A percentile compares a stretch with the other conserved stretches of the same genome.
Conservation (phyloP, 2,329 filamentous ascomycete species). For the Hypoxylon sp. region DNA sequence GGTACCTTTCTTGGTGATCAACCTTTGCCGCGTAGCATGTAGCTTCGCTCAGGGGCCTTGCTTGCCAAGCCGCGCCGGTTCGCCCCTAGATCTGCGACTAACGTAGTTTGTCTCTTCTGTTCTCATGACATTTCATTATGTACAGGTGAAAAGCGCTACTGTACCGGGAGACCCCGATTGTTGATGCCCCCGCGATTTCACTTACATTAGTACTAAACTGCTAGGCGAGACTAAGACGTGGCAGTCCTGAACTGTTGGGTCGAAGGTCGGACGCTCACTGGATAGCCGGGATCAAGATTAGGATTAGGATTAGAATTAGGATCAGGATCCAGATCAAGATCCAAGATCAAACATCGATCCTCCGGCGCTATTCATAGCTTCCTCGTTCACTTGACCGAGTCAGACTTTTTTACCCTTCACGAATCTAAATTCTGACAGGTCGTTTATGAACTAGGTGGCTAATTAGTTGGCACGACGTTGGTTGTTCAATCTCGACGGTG, state of each 20-base stretch:
- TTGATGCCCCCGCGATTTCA: neutral
- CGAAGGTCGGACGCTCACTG: neutral
- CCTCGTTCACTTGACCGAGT: neutral
- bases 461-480: neutral
- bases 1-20: neutral
- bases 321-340: slow-evolving; percentile 4
- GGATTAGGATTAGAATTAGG: neutral
- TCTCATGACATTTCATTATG: neutral
- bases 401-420: neutral
- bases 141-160: neutral
- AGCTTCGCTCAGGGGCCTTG: neutral
- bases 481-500: neutral
- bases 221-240: neutral
- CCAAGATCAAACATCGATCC: slow-evolving; percentile 6
- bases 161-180: neutral
- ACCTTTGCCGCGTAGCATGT: neutral
- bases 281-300: neutral
- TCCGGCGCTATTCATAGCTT: slow-evolving; percentile 1
- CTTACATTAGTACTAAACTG: neutral
- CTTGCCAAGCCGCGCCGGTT: slow-evolving; percentile 17
- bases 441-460: neutral
- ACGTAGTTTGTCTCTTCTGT: neutral
- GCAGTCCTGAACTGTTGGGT: neutral
- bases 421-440: neutral
- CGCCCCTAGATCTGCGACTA: slow-evolving; percentile 7